phyloP scores from a whole-genome alignment of 2,329 filamentous ascomycete genomes.

The Aureobasidium lini region DNA sequence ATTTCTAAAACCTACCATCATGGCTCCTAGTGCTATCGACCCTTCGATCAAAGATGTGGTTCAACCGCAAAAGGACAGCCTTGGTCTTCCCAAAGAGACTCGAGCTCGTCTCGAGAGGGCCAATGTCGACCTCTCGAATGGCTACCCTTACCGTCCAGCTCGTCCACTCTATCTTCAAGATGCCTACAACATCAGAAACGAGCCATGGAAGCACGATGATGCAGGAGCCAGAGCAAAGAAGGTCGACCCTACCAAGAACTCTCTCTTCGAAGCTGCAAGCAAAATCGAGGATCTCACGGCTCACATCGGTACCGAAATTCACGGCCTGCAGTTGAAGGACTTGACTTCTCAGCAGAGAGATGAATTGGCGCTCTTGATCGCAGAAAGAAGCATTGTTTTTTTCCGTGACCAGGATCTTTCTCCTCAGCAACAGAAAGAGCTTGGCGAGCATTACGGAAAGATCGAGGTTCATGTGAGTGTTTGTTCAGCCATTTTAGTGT shows the following conservation, averaged over 20 bases:
- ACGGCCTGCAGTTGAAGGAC: constrained; percentile 56
- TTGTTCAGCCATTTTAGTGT: not conserved
- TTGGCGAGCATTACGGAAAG: constrained; percentile 58
- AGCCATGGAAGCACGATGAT: constrained; percentile 45
- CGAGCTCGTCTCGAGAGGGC: constrained; percentile 57
- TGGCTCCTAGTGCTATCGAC: constrained; percentile 9
- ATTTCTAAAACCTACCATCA: not conserved
- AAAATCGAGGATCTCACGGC: constrained; percentile 56
- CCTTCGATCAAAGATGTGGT: constrained; percentile 53
- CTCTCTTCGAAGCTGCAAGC: constrained; percentile 52
- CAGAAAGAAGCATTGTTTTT: constrained; percentile 59
- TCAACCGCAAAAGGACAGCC: constrained; percentile 55
- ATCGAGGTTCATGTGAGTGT: constrained; percentile 51
- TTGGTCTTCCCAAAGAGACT: constrained; percentile 53
- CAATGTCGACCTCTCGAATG: constrained; percentile 60
- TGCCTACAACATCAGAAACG: constrained; percentile 56
- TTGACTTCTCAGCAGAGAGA: constrained; percentile 53
- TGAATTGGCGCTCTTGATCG: constrained; percentile 55
- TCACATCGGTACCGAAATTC: constrained; percentile 58
- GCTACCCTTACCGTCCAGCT: constrained; percentile 64
- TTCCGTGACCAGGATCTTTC: constrained; percentile 55
- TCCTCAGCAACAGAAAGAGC: constrained; percentile 55
- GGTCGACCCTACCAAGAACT: constrained; percentile 42
- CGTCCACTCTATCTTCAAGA: constrained; percentile 63
- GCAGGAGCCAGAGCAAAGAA: constrained; percentile 51